phyloP scores from a whole-genome alignment of 2,329 filamentous ascomycete species.

The Aspergillus melleus region DNA sequence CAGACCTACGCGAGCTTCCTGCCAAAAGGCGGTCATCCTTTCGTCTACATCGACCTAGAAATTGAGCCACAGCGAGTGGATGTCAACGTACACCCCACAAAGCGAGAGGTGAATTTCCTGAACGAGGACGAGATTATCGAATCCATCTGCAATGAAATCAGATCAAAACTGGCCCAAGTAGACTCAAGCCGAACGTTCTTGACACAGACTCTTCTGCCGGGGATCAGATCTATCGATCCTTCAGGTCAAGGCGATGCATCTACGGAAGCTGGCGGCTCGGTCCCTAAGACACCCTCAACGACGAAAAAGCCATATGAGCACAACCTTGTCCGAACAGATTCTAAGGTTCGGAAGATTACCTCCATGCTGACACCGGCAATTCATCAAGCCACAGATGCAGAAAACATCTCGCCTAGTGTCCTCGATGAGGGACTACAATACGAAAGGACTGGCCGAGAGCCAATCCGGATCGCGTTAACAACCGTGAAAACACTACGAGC shows the following conservation, averaged over 20 bases:
- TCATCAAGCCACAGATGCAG: constrained; percentile 33
- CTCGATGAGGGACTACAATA: constrained; percentile 63
- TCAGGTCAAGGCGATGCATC: constrained; percentile 24
- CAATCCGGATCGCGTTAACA: constrained; percentile 70
- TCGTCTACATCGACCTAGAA: constrained; percentile 86
- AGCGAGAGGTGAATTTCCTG: constrained; percentile 93
- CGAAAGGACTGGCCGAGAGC: constrained; percentile 68
- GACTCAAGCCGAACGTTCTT: constrained; percentile 93
- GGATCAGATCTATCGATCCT: constrained; percentile 52
- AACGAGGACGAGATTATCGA: constrained; percentile 97
- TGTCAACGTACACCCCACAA: constrained; percentile 97
- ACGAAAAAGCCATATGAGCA: constrained; percentile 71
- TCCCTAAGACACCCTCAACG: constrained; percentile 37
- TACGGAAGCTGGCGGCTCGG: constrained; percentile 34
- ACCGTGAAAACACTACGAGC: constrained; percentile 83
- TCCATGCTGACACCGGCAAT: constrained; percentile 78
- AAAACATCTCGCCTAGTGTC: constrained; percentile 28
- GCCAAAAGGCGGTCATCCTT: constrained; percentile 91
- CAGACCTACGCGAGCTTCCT: constrained; percentile 85
- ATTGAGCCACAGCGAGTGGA: constrained; percentile 92
- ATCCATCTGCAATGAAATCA: constrained; percentile 76
- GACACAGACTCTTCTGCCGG: constrained; percentile 85
- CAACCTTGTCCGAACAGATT: constrained; percentile 86
- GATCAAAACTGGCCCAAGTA: constrained; percentile 75
- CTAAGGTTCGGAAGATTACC: constrained; percentile 88